Evolutionary conservation across 352 stramenopile species (phyloP).

Genomic region (Pythium aphanidermatum): DNA sequence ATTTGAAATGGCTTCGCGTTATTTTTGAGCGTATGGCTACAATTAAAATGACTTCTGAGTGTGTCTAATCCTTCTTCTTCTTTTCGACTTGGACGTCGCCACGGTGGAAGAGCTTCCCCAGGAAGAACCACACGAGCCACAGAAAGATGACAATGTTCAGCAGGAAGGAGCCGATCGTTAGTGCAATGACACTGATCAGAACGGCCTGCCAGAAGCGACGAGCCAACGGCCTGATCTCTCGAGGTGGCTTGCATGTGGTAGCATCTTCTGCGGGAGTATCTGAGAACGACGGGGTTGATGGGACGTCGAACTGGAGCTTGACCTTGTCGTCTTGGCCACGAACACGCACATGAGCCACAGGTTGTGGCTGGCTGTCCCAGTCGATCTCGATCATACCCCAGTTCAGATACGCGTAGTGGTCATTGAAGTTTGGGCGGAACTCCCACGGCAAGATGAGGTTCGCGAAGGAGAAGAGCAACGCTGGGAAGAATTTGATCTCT

Average conservation of each 20-base stretch:
- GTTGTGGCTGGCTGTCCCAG: slow-evolving; percentile 51
- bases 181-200: slow-evolving; percentile 28
- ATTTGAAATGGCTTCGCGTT: too few species aligned
- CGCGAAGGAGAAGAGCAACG: slow-evolving; percentile 57
- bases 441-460: slow-evolving; percentile 79
- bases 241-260: slow-evolving; percentile 35
- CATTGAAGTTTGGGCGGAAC: slow-evolving; percentile 48
- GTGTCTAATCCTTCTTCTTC: slow-evolving; percentile 17
- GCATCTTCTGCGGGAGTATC: slow-evolving; percentile 38
- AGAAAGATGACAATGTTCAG: slow-evolving; percentile 46
- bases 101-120: slow-evolving; percentile 27
- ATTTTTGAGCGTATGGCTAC: too few species aligned
- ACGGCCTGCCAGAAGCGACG: slow-evolving; percentile 33
- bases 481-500: slow-evolving; percentile 44
- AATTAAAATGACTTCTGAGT: too few species aligned
- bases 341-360: slow-evolving; percentile 51
- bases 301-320: slow-evolving; percentile 60
- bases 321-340: slow-evolving; percentile 55
- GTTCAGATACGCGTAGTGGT: slow-evolving; percentile 88
- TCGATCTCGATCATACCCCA: slow-evolving; percentile 92
- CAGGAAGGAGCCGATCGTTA: slow-evolving; percentile 47
- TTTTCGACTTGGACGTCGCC: slow-evolving; percentile 18
- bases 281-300: slow-evolving; percentile 36
- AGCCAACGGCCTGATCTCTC: slow-evolving; percentile 25
- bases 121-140: slow-evolving; percentile 58